Percentiles rank a stretch among this genome's conserved stretches.
phyloP scores from a whole-genome alignment of 164 flowering plant species.

The Annona cherimola region DNA sequence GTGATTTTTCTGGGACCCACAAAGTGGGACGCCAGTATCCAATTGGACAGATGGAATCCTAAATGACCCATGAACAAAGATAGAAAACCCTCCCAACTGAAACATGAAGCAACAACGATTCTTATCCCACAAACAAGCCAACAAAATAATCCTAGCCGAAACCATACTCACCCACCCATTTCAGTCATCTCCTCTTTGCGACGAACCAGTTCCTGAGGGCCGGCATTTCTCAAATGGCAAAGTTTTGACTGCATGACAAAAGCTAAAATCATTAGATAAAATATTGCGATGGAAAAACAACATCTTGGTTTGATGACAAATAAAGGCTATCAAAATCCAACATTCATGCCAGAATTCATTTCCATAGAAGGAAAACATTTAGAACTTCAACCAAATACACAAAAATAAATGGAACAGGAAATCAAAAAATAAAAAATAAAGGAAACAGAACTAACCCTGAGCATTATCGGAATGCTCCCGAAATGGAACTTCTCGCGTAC shows the following conservation, averaged over 20 bases:
- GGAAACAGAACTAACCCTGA: constrained; percentile 45
- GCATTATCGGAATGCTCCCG: constrained; percentile 81
- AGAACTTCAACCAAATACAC: background rate
- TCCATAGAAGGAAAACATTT: background rate
- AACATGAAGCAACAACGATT: background rate
- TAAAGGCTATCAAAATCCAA: too few species aligned
- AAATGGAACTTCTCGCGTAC: constrained; percentile 35
- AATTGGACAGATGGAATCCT: too few species aligned
- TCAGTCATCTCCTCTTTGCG: constrained; percentile 74
- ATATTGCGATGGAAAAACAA: background rate
- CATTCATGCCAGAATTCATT: background rate
- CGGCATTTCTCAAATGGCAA: constrained; percentile 61
- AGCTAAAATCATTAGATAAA: background rate
- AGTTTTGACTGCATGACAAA: constrained; percentile 53
- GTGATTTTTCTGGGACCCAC: too few species aligned
- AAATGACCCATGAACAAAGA: background rate
- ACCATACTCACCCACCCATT: constrained; percentile 88
- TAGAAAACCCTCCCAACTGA: background rate
- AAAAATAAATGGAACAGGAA: background rate
- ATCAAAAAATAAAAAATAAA: background rate
- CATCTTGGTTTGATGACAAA: too few species aligned
- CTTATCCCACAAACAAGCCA: background rate
- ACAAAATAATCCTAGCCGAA: background rate
- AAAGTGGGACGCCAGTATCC: too few species aligned
- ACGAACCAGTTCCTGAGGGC: constrained; percentile 40